These are phyloP conservation scores for Geotrichum candidum DNA, from an alignment of 1,139 yeast genomes.

Conservation along the genomic window DNA sequence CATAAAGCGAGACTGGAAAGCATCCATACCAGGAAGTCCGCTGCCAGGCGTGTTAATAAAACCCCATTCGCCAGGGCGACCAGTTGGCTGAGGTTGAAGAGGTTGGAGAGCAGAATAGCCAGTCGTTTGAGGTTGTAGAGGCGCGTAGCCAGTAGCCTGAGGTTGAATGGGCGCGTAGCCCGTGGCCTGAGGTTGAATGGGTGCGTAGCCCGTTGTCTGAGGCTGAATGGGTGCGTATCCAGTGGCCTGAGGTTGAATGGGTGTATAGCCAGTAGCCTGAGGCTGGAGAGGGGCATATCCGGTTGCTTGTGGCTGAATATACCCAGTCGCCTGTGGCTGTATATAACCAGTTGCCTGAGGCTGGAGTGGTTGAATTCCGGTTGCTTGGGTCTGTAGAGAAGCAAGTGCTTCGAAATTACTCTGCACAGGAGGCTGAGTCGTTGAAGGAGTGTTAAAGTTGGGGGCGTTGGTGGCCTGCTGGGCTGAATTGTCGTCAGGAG, in stretches of 20 bases:
- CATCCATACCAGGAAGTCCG: constrained; percentile 69
- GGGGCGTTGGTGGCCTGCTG: constrained; percentile 31
- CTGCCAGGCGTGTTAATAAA: constrained; percentile 68
- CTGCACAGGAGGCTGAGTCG: constrained; percentile 33
- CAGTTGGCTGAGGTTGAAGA: constrained; percentile 47
- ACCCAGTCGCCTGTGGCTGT: constrained; percentile 39
- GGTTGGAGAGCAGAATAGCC: constrained; percentile 16
- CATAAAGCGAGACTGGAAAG: constrained; percentile 69
- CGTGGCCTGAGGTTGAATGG: constrained; percentile 36
- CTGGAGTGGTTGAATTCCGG: constrained; percentile 33
- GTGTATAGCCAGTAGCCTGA: constrained; percentile 37
- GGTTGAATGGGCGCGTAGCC: constrained; percentile 36
- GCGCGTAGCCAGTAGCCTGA: constrained; percentile 33
- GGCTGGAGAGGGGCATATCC: constrained; percentile 28
- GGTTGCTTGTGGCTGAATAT: constrained; percentile 36
- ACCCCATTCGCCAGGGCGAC: constrained; percentile 80
- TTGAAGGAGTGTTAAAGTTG: constrained; percentile 23
- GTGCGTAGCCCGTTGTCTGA: constrained; percentile 37
- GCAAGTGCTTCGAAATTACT: constrained; percentile 33
- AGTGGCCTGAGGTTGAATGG: constrained; percentile 36
- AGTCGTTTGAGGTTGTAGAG: background rate
- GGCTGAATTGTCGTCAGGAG: constrained; percentile 48
- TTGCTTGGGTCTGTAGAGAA: constrained; percentile 38
- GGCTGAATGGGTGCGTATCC: constrained; percentile 36
- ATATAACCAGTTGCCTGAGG: constrained; percentile 24